Percentiles rank a stretch among this genome's conserved stretches.
Conservation (phyloP, 2,329 filamentous ascomycete genomes). For the Hypoxylon sp. region DNA sequence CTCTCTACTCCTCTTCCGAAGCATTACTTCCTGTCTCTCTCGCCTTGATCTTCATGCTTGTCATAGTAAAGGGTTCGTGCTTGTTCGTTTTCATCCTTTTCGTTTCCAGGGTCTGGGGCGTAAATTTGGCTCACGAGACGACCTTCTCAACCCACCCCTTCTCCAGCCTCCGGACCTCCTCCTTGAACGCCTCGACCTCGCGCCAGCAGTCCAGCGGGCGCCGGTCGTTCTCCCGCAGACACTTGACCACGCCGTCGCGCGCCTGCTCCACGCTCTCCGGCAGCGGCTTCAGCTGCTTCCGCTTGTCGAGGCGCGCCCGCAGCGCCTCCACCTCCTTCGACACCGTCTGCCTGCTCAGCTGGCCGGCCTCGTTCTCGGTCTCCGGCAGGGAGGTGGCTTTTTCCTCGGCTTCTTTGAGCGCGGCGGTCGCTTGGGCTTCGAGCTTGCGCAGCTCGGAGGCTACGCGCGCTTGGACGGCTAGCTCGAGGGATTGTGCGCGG, state of each 20-base stretch:
- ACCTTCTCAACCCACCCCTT: constrained; percentile 89
- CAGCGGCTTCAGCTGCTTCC: constrained; percentile 74
- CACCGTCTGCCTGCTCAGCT: constrained; percentile 61
- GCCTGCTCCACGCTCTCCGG: constrained; percentile 80
- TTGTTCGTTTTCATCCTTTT: no score
- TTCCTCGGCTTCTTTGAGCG: constrained; percentile 76
- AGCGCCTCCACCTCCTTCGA: constrained; percentile 71
- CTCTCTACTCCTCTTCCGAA: constrained; percentile 5
- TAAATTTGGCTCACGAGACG: constrained; percentile 57
- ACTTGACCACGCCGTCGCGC: constrained; percentile 80
- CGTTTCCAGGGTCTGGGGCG: not conserved
- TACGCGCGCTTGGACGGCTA: constrained; percentile 89
- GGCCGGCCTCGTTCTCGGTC: constrained; percentile 48
- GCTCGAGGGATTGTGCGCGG: constrained; percentile 84
- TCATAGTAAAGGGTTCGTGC: not conserved
- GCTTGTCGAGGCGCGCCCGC: constrained; percentile 69
- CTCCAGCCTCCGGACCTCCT: constrained; percentile 88
- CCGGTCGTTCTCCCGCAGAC: constrained; percentile 85
- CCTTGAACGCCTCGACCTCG: constrained; percentile 92
- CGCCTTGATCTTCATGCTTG: not conserved
- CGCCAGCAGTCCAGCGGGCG: constrained; percentile 93
- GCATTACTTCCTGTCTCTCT: not conserved
- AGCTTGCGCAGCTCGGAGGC: constrained; percentile 86
- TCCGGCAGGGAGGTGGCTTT: constrained; percentile 53
- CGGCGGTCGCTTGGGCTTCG: constrained; percentile 75